Percentiles rank a stretch among this genome's conserved stretches.
Conservation (phyloP, 768 basidiomycete genomes). For the Amylocystis lapponica region DNA sequence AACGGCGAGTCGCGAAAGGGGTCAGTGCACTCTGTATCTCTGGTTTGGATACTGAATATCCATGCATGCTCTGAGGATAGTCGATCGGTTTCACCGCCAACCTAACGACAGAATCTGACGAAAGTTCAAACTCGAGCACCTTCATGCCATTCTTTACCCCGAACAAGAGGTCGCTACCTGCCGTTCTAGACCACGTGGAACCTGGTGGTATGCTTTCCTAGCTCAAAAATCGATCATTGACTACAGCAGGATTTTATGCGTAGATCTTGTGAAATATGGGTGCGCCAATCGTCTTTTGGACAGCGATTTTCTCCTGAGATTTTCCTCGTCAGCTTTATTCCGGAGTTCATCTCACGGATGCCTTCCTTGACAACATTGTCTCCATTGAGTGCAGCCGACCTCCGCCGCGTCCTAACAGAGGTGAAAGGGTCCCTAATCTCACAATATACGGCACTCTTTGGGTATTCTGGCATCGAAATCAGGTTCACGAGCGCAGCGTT, state of each 20-base stretch:
- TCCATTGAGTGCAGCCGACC: slow-evolving; percentile 72
- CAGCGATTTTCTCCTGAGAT: neutral
- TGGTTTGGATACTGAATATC: slow-evolving; percentile 4
- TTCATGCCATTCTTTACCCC: slow-evolving; percentile 73
- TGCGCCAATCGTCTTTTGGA: slow-evolving; percentile 25
- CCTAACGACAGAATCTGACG: slow-evolving; percentile 36
- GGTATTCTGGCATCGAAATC: slow-evolving; percentile 79
- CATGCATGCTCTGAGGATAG: slow-evolving; percentile 32
- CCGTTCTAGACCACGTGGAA: slow-evolving; percentile 64
- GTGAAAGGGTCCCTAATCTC: slow-evolving; percentile 88
- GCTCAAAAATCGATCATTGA: neutral
- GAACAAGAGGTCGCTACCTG: slow-evolving; percentile 50
- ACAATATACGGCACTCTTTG: slow-evolving; percentile 83
- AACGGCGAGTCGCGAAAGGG: slow-evolving; percentile 75
- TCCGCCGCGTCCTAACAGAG: slow-evolving; percentile 87
- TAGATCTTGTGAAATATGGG: slow-evolving; percentile 86
- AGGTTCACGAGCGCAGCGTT: slow-evolving; percentile 80
- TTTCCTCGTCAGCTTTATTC: slow-evolving; percentile 71
- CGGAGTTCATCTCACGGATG: slow-evolving; percentile 92
- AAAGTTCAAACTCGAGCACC: slow-evolving; percentile 23
- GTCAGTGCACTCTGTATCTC: slow-evolving; percentile 31
- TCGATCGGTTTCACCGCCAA: slow-evolving; percentile 83
- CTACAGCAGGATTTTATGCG: neutral
- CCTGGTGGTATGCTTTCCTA: slow-evolving; percentile 44
- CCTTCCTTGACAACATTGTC: slow-evolving; percentile 85